Evolutionary conservation across 345 rosid genomes (phyloP), one percentile per base, ranked within the genome.

Genomic region (Populus alba): DNA sequence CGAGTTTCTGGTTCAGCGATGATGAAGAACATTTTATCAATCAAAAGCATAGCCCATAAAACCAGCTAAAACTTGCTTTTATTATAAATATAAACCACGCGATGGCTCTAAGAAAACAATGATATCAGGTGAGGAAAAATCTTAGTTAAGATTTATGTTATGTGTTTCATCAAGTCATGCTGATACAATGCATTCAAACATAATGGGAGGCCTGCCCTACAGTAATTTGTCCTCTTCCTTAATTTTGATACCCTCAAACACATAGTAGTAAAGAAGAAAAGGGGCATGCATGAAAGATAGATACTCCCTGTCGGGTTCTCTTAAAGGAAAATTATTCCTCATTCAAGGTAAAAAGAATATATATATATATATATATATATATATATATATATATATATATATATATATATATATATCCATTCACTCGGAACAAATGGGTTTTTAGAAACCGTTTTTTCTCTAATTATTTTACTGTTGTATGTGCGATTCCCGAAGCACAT

Each of bases 291-390:
- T 33, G 66, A 85, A 86, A 83, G 90, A 80, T 80, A 77, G 84
- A 89, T 87, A 85, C 92, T 80, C 83, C 82, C 59, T 86, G 92
- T 89, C 91, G 85, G 83, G 66, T 85, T 84, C 82, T 81, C 79
- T 78, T 22, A 69, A 75, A 67, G 80, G 84, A 82, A 78, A 83
- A 68, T 75, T 81, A 67, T 76, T 75, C 37, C 38, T 74, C 71
- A 37, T 49, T 67, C 80, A 74, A 39, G 47, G 55, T 47, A 31
- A 62, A 69, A 47, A 17, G 37, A 72, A 70, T 11, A 45, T 33
- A 72, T 8, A 38, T 43, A 12, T 29, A 61, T 61, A 13, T 31
- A 33, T 27, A 27, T 27, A n/a, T n/a, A n/a, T n/a, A n/a, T n/a
- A n/a, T 1, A 70, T 12, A 57, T 35, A 72, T 9, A 49, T 45